A percentile compares a stretch with the other conserved stretches of the same genome.
Conservation (phyloP, 768 basidiomycete species). For the Lactarius sp. region DNA sequence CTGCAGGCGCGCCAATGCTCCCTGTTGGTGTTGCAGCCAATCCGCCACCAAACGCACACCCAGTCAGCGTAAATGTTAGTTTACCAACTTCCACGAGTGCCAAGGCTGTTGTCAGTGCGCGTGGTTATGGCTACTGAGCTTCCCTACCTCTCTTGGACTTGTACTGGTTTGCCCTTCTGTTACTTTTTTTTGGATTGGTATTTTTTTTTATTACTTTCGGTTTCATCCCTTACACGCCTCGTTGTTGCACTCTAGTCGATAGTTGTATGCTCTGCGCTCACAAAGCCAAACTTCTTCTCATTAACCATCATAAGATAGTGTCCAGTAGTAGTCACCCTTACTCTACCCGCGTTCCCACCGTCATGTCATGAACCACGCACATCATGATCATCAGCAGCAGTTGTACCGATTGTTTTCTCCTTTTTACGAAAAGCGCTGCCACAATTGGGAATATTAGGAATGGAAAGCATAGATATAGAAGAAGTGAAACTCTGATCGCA, state of each 20-base stretch:
- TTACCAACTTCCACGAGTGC: slow-evolving; percentile 9
- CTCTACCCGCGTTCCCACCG: slow-evolving; percentile 3
- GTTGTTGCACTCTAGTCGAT: slow-evolving; percentile 14
- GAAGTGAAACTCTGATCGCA: slow-evolving; percentile 5
- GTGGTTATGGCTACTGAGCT: slow-evolving; percentile 24
- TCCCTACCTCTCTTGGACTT: not conserved
- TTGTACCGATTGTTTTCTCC: slow-evolving; percentile 4
- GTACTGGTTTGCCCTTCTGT: not conserved
- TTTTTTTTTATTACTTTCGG: slow-evolving; percentile 21
- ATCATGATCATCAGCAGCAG: slow-evolving; percentile 7
- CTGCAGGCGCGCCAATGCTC: slow-evolving; percentile 34
- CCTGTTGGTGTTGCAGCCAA: slow-evolving; percentile 13
- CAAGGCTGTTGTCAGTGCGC: slow-evolving; percentile 10
- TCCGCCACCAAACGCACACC: slow-evolving; percentile 15
- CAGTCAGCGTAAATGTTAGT: slow-evolving; percentile 25
- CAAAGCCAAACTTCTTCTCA: slow-evolving; percentile 1
- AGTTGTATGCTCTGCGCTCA: slow-evolving; percentile 23
- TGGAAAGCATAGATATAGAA: not conserved
- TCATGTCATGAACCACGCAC: slow-evolving; percentile 20
- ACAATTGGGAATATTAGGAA: slow-evolving; percentile 3
- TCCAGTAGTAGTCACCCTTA: slow-evolving; percentile 19
- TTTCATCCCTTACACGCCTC: slow-evolving; percentile 15
- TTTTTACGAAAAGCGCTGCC: not conserved
- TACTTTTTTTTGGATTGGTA: slow-evolving; percentile 14
- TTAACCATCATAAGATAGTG: slow-evolving; percentile 20